These are phyloP conservation scores for Halocafeteria seosinensis DNA, from an alignment of 108 stramenopile species.

Conservation along the genomic window DNA sequence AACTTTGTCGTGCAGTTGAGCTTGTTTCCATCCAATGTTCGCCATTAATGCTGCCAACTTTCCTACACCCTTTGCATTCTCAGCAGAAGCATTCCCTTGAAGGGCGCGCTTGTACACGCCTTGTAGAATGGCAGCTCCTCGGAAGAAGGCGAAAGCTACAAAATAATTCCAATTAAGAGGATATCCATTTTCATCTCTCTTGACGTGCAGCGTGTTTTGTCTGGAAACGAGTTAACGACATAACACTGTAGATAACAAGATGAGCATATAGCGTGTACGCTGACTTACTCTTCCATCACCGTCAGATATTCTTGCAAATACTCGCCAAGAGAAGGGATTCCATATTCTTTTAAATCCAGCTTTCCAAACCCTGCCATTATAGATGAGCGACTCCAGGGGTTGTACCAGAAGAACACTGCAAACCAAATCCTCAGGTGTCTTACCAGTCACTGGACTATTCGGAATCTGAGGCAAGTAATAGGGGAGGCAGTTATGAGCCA, in stretches of 20 bases:
- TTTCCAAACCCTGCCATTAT: no score
- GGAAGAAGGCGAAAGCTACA: constrained; percentile 12
- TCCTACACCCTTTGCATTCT: constrained; percentile 3
- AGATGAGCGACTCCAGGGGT: no score
- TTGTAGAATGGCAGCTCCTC: constrained; percentile 16
- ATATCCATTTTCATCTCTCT: no score
- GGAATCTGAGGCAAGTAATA: constrained; percentile 4
- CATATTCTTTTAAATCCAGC: neutral
- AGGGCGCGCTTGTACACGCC: constrained; percentile 14
- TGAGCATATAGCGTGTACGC: no score
- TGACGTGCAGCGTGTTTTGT: no score
- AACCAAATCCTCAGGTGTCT: no score
- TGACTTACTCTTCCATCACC: no score
- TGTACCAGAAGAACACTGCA: no score
- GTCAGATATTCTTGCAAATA: constrained; percentile 1
- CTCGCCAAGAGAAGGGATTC: constrained; percentile 10
- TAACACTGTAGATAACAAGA: no score
- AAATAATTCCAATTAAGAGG: neutral
- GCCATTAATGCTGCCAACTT: neutral
- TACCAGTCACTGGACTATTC: neutral
- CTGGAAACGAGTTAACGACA: no score
- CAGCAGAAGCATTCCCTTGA: constrained; percentile 12
- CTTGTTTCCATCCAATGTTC: neutral
- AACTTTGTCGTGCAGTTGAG: neutral
- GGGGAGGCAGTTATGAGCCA: constrained; percentile 7